Percentiles rank a stretch among this genome's conserved stretches.
These are phyloP conservation scores for Hypoxylon lienhwacheense DNA, from an alignment of 495 filamentous ascomycete genomes.

Conservation along the genomic window DNA sequence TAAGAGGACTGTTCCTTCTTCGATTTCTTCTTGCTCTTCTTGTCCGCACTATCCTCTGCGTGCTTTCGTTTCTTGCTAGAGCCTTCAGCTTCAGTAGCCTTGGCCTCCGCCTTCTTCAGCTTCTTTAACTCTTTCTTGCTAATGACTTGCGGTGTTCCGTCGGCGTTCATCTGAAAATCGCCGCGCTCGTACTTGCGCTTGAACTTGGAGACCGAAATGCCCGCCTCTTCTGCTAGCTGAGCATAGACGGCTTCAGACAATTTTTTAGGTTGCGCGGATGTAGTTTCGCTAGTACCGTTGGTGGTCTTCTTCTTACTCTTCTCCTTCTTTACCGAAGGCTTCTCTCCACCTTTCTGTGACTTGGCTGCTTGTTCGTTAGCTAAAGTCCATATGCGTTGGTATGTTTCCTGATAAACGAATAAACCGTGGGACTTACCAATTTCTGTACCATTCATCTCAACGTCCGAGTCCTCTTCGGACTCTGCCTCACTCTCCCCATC, in stretches of 20 bases:
- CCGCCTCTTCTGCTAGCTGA: constrained; percentile 61
- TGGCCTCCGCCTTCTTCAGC: constrained; percentile 66
- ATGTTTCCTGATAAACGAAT: neutral
- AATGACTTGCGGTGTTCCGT: constrained; percentile 61
- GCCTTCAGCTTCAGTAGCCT: constrained; percentile 40
- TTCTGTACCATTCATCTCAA: constrained; percentile 34
- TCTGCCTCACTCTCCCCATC: constrained; percentile 39
- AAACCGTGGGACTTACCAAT: constrained; percentile 35
- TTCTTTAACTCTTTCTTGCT: constrained; percentile 80
- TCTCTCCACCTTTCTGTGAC: constrained; percentile 42
- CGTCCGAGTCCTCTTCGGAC: constrained; percentile 36
- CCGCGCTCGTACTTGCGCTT: constrained; percentile 71
- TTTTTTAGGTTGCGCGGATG: constrained; percentile 36
- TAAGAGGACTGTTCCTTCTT: constrained; percentile 46
- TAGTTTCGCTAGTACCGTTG: constrained; percentile 18
- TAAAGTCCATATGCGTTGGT: constrained; percentile 26
- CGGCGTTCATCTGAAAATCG: constrained; percentile 60
- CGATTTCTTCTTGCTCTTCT: constrained; percentile 51
- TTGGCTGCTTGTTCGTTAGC: constrained; percentile 50
- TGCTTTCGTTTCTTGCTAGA: constrained; percentile 42
- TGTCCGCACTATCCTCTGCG: constrained; percentile 40
- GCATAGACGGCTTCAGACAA: constrained; percentile 53
- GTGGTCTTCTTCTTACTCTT: constrained; percentile 43
- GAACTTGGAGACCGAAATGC: constrained; percentile 68
- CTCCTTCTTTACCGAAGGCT: constrained; percentile 50